Conservation (phyloP, 192 early-diverging fungal genomes). For the Linnemannia zychae region DNA sequence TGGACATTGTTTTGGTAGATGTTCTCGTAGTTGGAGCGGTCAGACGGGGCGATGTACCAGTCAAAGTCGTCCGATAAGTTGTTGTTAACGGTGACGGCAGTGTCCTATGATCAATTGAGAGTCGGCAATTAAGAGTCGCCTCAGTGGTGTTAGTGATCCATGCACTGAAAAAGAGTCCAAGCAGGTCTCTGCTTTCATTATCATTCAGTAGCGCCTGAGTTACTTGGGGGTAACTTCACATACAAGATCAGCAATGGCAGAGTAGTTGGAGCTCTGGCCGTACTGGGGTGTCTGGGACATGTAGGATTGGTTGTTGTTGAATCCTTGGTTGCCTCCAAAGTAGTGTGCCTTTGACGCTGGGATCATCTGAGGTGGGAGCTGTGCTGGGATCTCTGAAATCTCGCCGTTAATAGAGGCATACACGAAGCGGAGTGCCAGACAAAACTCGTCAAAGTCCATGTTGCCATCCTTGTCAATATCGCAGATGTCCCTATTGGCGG, state of each 20-base stretch:
- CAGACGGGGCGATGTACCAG: constrained; percentile 74
- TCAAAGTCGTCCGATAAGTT: constrained; percentile 67
- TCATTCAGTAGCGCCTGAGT: background rate
- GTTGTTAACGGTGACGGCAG: constrained; percentile 21
- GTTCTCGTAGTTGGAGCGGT: constrained; percentile 68
- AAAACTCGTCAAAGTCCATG: constrained; percentile 88
- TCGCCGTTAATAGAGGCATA: constrained; percentile 73
- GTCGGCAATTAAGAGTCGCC: background rate
- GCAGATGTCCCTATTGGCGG: constrained; percentile 72
- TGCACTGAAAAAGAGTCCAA: background rate
- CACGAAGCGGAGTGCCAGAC: constrained; percentile 82
- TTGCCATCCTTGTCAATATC: constrained; percentile 88
- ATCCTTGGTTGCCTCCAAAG: constrained; percentile 41
- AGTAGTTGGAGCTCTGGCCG: constrained; percentile 32
- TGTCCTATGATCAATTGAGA: constrained; percentile 22
- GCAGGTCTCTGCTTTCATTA: background rate
- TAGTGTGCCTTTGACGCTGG: constrained; percentile 74
- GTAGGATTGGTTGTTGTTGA: constrained; percentile 21
- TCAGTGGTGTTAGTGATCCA: background rate
- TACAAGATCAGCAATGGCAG: constrained; percentile 44
- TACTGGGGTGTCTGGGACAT: constrained; percentile 45
- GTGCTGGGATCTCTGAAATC: constrained; percentile 66
- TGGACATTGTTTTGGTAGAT: constrained; percentile 68
- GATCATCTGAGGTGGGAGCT: constrained; percentile 74
- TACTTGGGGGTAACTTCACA: background rate